Conservation (phyloP, 306 rosid genomes). For the Myrica gale region DNA sequence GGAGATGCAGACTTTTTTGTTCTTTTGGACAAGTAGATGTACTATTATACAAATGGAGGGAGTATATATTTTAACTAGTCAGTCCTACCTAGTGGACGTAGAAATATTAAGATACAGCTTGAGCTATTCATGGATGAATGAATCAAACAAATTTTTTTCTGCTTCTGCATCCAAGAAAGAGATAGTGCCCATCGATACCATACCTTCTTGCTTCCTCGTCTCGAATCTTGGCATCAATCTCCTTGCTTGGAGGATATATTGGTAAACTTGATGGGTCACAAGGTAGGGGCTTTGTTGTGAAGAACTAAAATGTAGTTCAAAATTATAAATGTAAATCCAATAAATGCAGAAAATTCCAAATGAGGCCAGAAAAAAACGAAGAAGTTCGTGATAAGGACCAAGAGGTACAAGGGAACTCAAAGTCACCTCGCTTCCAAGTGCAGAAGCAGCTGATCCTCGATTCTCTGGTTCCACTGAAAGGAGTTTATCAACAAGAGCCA, state of each 20-base stretch:
- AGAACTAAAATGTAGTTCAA: constrained; percentile 52
- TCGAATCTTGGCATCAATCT: constrained; percentile 66
- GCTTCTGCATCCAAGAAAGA: constrained; percentile 3
- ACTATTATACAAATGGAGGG: neutral
- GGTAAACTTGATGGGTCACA: constrained; percentile 83
- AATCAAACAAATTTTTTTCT: neutral
- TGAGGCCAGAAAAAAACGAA: neutral
- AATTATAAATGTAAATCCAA: constrained; percentile 7
- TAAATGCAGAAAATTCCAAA: neutral
- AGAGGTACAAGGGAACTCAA: neutral
- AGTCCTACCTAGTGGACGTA: neutral
- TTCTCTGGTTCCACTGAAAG: constrained; percentile 67
- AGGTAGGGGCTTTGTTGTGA: constrained; percentile 70
- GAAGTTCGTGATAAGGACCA: neutral
- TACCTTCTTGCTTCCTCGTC: constrained; percentile 68
- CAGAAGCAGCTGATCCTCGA: constrained; percentile 69
- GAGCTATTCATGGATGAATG: constrained; percentile 3
- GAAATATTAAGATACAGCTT: constrained; percentile 2
- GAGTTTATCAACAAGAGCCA: constrained; percentile 67
- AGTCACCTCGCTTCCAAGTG: constrained; percentile 69
- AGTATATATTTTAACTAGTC: neutral
- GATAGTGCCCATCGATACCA: neutral
- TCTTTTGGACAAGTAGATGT: too few species aligned
- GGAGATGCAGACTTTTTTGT: neutral
- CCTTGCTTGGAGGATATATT: constrained; percentile 82